phyloP scores from a whole-genome alignment of 306 rosid genomes.

The Lupinus albus region DNA sequence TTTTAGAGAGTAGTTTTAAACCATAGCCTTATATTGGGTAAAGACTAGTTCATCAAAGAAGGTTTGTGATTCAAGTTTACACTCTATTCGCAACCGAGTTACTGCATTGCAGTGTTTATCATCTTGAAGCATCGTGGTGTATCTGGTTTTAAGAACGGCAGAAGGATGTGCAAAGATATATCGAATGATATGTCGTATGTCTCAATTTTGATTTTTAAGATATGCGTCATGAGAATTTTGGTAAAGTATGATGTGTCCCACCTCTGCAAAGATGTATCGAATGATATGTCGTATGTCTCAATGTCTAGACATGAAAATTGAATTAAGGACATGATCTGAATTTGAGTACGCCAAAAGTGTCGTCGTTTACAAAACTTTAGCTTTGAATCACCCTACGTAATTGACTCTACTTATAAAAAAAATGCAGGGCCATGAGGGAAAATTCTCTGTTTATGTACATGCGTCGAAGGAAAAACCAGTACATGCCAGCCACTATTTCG shows the following conservation, averaged over 20 bases:
- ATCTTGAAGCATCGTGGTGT: not conserved
- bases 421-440: constrained; percentile 85
- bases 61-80: constrained; percentile 1
- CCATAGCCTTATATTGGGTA: not conserved
- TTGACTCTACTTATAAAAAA: constrained; percentile 31
- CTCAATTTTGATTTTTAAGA: not conserved
- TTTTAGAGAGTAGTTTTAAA: not conserved
- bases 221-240: not conserved
- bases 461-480: constrained; percentile 74
- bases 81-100: not conserved
- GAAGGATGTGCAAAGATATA: not conserved
- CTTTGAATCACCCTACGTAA: not conserved
- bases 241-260: not conserved
- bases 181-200: not conserved
- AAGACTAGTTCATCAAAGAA: not conserved
- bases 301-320: not conserved
- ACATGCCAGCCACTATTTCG: constrained; percentile 76
- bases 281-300: no score
- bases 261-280: not conserved
- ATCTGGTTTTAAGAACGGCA: not conserved
- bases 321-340: constrained; percentile 5
- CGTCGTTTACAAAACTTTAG: not conserved
- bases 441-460: constrained; percentile 80
- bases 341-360: not conserved
- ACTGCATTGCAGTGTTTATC: not conserved